Evolutionary conservation across 371 early-diverging fungal species (phyloP).

Genomic region (Rhizopus arrhizus): DNA sequence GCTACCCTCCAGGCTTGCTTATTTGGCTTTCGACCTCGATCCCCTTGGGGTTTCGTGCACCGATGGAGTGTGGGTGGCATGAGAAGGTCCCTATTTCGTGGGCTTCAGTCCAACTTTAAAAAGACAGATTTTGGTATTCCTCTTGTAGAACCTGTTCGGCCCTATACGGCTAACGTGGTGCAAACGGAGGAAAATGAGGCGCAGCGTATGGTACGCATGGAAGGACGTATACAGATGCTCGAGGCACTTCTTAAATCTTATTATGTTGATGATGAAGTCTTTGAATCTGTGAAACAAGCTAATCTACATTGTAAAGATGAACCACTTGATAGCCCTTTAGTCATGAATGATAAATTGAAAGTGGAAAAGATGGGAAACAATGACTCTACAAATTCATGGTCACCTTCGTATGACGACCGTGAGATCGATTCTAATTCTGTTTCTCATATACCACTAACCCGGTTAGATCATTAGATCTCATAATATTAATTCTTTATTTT

Average conservation of each 20-base stretch:
- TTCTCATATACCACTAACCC: constrained; percentile 22
- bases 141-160: constrained; percentile 49
- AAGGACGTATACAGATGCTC: constrained; percentile 39
- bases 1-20: constrained; percentile 48
- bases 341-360: constrained; percentile 9
- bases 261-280: constrained; percentile 46
- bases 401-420: constrained; percentile 11
- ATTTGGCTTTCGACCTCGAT: constrained; percentile 52
- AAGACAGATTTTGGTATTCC: constrained; percentile 48
- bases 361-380: constrained; percentile 19
- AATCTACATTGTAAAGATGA: neutral
- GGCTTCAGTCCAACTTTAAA: constrained; percentile 43
- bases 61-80: constrained; percentile 54
- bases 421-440: constrained; percentile 22
- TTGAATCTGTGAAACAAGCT: constrained; percentile 41
- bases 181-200: constrained; percentile 33
- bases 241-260: constrained; percentile 40
- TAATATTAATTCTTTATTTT: no score
- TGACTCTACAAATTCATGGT: neutral
- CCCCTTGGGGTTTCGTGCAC: constrained; percentile 56
- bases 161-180: constrained; percentile 33
- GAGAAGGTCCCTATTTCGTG: constrained; percentile 42
- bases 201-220: constrained; percentile 35
- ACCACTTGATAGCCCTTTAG: neutral
- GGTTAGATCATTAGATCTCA: constrained; percentile 3